A percentile compares a stretch with the other conserved stretches of the same genome.
Evolutionary conservation across 1,284 basidiomycete species (phyloP).

Genomic region (Ceratobasidium sp.): DNA sequence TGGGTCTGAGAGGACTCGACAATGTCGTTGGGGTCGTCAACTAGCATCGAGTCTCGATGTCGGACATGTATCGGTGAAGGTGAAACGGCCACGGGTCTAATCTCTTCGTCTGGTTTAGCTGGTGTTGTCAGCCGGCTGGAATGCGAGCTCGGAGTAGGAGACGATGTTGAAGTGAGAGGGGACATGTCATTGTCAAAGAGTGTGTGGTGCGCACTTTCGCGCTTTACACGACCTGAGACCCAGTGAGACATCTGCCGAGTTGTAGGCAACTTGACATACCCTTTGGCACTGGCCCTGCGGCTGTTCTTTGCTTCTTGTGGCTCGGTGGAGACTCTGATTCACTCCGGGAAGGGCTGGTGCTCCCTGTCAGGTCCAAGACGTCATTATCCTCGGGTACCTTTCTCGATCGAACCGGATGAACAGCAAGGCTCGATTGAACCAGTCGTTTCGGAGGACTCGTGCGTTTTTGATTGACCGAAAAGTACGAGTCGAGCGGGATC

Average conservation of each 20-base stretch:
- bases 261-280: neutral
- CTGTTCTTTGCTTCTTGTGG: slow-evolving; percentile 18
- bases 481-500: neutral
- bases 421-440: slow-evolving; percentile 11
- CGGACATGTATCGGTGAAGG: neutral
- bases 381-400: slow-evolving; percentile 8
- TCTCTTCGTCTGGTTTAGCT: neutral
- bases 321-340: slow-evolving; percentile 15
- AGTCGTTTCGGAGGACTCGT: slow-evolving; percentile 11
- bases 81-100: neutral
- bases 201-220: neutral
- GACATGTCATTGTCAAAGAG: slow-evolving; percentile 1
- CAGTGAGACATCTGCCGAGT: neutral
- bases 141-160: neutral
- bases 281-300: neutral
- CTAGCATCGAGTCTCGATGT: neutral
- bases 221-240: neutral
- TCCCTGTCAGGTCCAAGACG: slow-evolving; percentile 16
- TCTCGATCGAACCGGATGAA: slow-evolving; percentile 8
- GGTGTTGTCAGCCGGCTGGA: neutral
- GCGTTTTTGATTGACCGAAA: slow-evolving; percentile 5
- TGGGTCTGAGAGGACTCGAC: slow-evolving; percentile 30
- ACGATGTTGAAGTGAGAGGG: neutral
- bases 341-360: neutral
- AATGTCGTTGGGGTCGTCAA: slow-evolving; percentile 19